Evolutionary conservation across 345 rosid species (phyloP).

Genomic region (Eucalyptus decipiens): DNA sequence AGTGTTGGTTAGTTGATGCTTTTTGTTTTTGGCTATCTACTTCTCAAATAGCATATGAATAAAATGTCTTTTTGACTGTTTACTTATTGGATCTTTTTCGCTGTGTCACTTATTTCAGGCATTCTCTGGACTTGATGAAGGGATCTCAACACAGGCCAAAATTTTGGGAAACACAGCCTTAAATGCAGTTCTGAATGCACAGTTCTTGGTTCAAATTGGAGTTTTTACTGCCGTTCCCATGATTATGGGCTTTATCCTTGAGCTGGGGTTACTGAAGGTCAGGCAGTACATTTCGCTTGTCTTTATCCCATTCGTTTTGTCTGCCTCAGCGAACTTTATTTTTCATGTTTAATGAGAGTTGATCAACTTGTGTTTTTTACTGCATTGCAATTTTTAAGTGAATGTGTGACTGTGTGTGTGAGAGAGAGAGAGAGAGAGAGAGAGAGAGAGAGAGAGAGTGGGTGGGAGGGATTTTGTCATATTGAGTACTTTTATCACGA

Average conservation of each 20-base stretch:
- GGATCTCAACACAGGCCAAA: constrained; percentile 40
- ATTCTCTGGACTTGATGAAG: constrained; percentile 83
- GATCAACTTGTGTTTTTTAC: not conserved
- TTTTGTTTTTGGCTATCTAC: not conserved
- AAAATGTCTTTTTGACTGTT: not conserved
- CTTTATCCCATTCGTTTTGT: not conserved
- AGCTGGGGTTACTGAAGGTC: constrained; percentile 84
- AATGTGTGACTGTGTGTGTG: not conserved
- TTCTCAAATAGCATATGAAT: not conserved
- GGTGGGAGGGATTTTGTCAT: not conserved
- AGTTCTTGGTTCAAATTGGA: constrained; percentile 97
- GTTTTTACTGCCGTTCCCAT: constrained; percentile 97
- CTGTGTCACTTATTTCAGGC: constrained; percentile 40
- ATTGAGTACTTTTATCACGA: not conserved
- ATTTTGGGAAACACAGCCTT: constrained; percentile 66
- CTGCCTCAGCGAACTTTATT: not conserved
- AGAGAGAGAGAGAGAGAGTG: not conserved
- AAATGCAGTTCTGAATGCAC: constrained; percentile 88
- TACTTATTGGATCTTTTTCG: not conserved
- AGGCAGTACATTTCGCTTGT: not conserved
- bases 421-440: not conserved
- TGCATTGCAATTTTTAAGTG: not conserved
- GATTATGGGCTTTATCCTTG: constrained; percentile 99
- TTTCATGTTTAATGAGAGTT: not conserved
- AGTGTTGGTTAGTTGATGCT: not conserved